Evolutionary conservation across 805 yeast species (phyloP), one percentile per base, ranked within the genome.

Genomic region (Starmerella vitae): DNA sequence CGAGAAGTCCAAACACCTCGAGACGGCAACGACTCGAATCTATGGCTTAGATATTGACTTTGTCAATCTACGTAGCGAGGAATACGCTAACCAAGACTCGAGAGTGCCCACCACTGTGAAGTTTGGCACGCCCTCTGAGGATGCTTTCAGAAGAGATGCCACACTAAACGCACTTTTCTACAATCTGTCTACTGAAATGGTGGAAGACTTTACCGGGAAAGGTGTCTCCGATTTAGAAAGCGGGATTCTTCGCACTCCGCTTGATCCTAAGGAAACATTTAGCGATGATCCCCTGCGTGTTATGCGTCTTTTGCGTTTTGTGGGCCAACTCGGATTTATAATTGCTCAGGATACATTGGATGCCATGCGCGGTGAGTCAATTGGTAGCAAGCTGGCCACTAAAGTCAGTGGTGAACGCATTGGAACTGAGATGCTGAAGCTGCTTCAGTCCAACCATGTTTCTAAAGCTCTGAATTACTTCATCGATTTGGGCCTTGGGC

Each of bases 281-380:
- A 53, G 77, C 34, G 99, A 91, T 55, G 99, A 91, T 58, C 99
- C 99, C 1, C 67, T 91, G 43, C 68, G 99, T 43, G 91, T 88
- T 2, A 59, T 91, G 41, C 67, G 99, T 45, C 62, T 91, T 41
- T 71, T 91, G 20, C 65, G 99, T 48, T 91, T 91, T 63, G 91
- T 94, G 0, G 68, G 82, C 25, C 72, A 83, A 41, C 83, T 79
- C 53, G 66, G 72, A 34, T 91, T 86, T 54, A 50, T 49, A 1
- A 68, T 91, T 24, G 93, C 76, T 7, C 50, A 56, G 0, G 69
- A 66, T 0, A 73, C 86, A 0, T 50, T 27, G 24, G 51, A 59
- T 1, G 79, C 88, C 0, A 85, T 91, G 94, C 63, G 57, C 26
- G 65, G 68, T 27, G 58, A 61, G 1, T 68, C 66, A 7, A 74